Percentiles rank a stretch among this genome's conserved stretches.
phyloP scores from a whole-genome alignment of 225 moss, liverwort and hornwort species.

The Bryum argenteum region DNA sequence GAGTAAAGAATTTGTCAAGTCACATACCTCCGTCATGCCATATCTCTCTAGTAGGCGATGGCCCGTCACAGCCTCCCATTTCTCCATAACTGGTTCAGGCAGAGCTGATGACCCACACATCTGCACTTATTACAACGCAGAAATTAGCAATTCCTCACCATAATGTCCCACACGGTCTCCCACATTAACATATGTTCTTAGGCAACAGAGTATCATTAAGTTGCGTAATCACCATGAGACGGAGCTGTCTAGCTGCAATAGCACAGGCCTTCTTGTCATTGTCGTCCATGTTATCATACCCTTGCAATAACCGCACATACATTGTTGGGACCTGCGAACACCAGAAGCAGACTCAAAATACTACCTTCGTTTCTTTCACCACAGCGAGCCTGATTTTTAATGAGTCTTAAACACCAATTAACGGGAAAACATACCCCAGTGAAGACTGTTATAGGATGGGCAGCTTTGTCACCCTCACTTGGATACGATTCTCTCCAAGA shows the following conservation, averaged over 20 bases:
- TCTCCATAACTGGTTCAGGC: conserved; percentile 88
- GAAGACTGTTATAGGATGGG: conserved; percentile 68
- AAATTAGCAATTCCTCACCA: conserved; percentile 18
- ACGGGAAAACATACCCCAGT: conserved; percentile 73
- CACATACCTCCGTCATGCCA: conserved; percentile 97
- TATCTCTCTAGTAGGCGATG: conserved; percentile 97
- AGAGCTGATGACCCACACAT: conserved; percentile 99
- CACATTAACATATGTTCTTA: conserved; percentile 3
- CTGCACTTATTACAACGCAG: conserved; percentile 41
- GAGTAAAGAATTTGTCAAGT: neutral
- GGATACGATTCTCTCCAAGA: conserved; percentile 76
- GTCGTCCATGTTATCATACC: conserved; percentile 87
- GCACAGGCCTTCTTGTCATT: conserved; percentile 71
- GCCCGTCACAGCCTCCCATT: conserved; percentile 89
- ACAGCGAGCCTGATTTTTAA: neutral
- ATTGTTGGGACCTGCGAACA: conserved; percentile 84
- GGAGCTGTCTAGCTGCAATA: conserved; percentile 74
- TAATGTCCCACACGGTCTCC: conserved; percentile 10
- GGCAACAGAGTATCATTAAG: conserved; percentile 17
- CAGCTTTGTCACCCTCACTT: conserved; percentile 41
- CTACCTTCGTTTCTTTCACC: conserved; percentile 3
- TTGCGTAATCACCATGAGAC: conserved; percentile 74
- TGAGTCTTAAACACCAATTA: conserved; percentile 1
- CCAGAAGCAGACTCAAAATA: conserved; percentile 11
- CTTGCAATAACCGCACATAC: conserved; percentile 94